Evolutionary conservation across 2,329 filamentous ascomycete species (phyloP).

Genomic region (Neonectria coccinea): DNA sequence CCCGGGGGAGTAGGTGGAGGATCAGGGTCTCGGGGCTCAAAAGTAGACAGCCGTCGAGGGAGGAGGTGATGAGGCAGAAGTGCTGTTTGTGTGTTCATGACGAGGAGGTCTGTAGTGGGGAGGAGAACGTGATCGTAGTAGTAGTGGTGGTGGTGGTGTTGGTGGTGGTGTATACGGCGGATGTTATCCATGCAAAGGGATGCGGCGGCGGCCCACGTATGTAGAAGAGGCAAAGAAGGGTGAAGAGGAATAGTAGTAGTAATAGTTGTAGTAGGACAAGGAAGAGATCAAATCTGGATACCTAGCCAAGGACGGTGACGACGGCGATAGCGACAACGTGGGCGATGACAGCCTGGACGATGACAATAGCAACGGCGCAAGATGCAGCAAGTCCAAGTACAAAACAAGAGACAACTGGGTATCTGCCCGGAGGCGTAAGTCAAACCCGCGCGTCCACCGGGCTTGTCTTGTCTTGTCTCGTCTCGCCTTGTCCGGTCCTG

Average conservation of each 20-base stretch:
- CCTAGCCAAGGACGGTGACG: not conserved
- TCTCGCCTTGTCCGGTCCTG: too few species aligned
- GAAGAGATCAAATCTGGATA: not conserved
- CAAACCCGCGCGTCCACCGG: slow-evolving; percentile 4
- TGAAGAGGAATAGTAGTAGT: not conserved
- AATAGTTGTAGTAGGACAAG: not conserved
- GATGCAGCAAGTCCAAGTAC: not conserved
- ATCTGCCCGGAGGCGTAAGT: slow-evolving; percentile 7
- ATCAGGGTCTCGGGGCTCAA: slow-evolving; percentile 37
- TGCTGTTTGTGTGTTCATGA: slow-evolving; percentile 25
- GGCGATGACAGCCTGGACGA: slow-evolving; percentile 4
- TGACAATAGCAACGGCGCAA: slow-evolving; percentile 5
- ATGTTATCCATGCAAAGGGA: not conserved
- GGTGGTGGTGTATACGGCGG: not conserved
- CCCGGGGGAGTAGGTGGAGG: slow-evolving; percentile 46
- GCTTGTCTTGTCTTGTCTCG: not conserved
- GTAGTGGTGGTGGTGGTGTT: not conserved
- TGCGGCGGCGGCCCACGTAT: not conserved
- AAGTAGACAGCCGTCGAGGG: slow-evolving; percentile 19
- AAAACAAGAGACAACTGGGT: not conserved
- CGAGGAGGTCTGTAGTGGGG: not conserved
- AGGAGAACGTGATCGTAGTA: not conserved
- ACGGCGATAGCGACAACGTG: not conserved
- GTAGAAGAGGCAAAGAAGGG: not conserved
- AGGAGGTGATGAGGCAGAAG: slow-evolving; percentile 1